phyloP scores from a whole-genome alignment of 2,329 filamentous ascomycete species.

The Colletotrichum gloeosporioides region DNA sequence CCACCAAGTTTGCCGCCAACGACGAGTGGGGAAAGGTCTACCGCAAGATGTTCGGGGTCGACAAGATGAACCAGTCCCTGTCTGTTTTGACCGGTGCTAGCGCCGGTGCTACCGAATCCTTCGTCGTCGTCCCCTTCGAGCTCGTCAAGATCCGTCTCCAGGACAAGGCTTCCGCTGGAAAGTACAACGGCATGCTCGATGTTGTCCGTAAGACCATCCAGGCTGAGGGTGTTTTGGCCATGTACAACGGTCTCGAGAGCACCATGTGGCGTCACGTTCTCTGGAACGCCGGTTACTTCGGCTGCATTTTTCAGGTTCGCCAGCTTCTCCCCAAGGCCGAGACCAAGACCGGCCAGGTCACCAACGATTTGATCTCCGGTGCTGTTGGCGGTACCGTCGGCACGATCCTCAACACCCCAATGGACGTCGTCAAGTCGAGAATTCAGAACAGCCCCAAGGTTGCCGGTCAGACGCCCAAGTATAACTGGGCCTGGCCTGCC shows the following conservation, averaged over 20 bases:
- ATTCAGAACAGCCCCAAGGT: slow-evolving; percentile 94
- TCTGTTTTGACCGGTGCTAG: slow-evolving; percentile 93
- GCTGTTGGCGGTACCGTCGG: slow-evolving; percentile 85
- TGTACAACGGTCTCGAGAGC: slow-evolving; percentile 97
- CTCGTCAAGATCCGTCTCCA: slow-evolving; percentile 98
- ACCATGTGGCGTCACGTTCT: slow-evolving; percentile 91
- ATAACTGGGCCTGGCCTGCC: slow-evolving; percentile 97
- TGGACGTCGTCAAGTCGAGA: slow-evolving; percentile 97
- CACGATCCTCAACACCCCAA: slow-evolving; percentile 91
- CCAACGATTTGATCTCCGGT: slow-evolving; percentile 88
- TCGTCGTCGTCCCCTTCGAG: slow-evolving; percentile 98
- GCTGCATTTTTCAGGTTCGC: slow-evolving; percentile 97
- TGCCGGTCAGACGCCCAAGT: slow-evolving; percentile 84
- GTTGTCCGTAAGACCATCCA: slow-evolving; percentile 82
- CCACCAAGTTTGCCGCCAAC: slow-evolving; percentile 98
- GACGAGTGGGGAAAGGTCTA: slow-evolving; percentile 98
- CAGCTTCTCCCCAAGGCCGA: slow-evolving; percentile 81
- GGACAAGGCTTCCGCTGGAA: slow-evolving; percentile 90
- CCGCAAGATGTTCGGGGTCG: slow-evolving; percentile 81
- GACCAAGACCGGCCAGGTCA: slow-evolving; percentile 80
- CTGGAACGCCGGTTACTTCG: slow-evolving; percentile 97
- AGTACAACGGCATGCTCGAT: slow-evolving; percentile 84
- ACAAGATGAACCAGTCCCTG: slow-evolving; percentile 89
- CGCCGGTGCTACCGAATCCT: slow-evolving; percentile 92
- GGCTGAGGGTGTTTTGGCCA: slow-evolving; percentile 81